Conservation (phyloP, 768 basidiomycete genomes). For the Lanmaoa pseudosensibilis region DNA sequence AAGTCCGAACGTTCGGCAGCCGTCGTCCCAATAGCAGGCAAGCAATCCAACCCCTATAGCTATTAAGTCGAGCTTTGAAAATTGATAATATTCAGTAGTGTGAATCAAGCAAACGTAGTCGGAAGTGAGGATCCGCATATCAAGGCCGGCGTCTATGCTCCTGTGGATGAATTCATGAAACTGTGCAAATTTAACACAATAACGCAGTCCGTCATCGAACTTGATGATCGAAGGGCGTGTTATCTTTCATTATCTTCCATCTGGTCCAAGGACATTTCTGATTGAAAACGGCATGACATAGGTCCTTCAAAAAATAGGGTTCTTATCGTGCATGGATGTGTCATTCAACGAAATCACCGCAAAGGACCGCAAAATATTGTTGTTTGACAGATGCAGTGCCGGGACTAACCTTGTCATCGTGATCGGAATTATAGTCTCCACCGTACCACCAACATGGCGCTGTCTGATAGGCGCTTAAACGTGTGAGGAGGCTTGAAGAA, state of each 20-base stretch:
- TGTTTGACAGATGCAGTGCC: background rate
- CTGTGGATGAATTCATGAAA: background rate
- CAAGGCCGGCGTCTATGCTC: background rate
- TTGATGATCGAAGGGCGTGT: background rate
- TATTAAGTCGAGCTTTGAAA: background rate
- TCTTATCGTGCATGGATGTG: background rate
- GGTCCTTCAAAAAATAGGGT: background rate
- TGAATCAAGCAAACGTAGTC: background rate
- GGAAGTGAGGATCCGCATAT: background rate
- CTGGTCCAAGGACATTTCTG: background rate
- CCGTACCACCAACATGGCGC: background rate
- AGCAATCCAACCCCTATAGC: background rate
- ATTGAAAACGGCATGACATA: background rate
- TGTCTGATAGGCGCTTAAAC: background rate
- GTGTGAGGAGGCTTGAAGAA: background rate
- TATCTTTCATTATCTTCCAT: background rate
- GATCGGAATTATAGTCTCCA: background rate
- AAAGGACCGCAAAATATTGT: background rate
- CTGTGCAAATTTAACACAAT: background rate
- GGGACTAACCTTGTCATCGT: constrained; percentile 4
- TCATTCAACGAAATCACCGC: background rate
- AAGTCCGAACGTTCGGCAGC: background rate
- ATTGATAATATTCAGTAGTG: background rate
- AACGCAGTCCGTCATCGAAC: too few species aligned
- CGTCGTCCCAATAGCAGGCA: background rate